phyloP scores from a whole-genome alignment of 176 grass and related monocot genomes.

The Paspalum vaginatum region DNA sequence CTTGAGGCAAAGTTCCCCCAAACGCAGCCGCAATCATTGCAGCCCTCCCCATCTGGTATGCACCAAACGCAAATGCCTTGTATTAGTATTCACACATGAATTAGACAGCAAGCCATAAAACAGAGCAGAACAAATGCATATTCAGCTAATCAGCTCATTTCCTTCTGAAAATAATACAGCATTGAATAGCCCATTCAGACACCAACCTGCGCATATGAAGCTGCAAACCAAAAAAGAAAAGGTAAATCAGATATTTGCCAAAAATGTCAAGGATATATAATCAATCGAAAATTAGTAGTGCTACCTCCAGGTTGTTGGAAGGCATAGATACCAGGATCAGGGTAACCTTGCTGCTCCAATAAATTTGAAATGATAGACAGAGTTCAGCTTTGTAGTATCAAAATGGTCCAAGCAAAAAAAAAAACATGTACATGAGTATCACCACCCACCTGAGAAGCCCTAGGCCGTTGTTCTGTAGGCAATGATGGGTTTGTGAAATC shows the following conservation, averaged over 20 bases:
- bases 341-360: conserved; percentile 64
- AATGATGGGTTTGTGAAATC: conserved; percentile 97
- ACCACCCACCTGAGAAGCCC: conserved; percentile 66
- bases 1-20: conserved; percentile 71
- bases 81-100: conserved; percentile 14
- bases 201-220: conserved; percentile 80
- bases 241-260: conserved; percentile 23
- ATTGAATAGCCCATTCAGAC: conserved; percentile 13
- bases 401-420: conserved; percentile 30
- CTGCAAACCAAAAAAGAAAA: conserved; percentile 41
- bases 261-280: conserved; percentile 7
- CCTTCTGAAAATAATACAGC: conserved; percentile 17
- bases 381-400: conserved; percentile 26
- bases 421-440: not conserved
- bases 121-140: conserved; percentile 9
- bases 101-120: conserved; percentile 17
- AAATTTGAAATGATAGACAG: not conserved
- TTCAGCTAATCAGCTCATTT: conserved; percentile 19
- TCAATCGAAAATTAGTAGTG: conserved; percentile 7
- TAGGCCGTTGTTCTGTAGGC: conserved; percentile 84
- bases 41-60: conserved; percentile 75
- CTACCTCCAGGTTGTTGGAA: conserved; percentile 76
- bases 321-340: conserved; percentile 69
- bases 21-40: conserved; percentile 80
- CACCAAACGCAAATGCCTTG: conserved; percentile 34